phyloP scores from a whole-genome alignment of 2,329 filamentous ascomycete species.

The Waltergamsia citrina region DNA sequence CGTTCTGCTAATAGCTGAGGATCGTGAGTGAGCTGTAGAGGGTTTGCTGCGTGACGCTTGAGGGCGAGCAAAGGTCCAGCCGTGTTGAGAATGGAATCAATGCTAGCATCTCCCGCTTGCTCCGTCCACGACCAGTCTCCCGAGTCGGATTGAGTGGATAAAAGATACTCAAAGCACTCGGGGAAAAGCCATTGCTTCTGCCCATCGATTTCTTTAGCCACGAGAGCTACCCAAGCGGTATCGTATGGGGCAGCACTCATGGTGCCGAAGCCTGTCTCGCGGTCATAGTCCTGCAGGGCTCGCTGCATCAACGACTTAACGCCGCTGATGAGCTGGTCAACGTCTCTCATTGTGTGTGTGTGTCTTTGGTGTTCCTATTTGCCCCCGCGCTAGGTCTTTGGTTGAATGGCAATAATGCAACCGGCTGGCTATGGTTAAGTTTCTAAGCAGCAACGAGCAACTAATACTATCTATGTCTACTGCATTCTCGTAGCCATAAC shows the following conservation, averaged over 20 bases:
- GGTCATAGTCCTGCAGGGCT: constrained; percentile 1
- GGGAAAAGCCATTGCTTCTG: constrained; percentile 7
- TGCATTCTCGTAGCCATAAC: no score
- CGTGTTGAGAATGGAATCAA: constrained; percentile 10
- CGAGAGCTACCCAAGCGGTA: constrained; percentile 9
- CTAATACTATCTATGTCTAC: no score
- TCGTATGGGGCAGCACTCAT: constrained; percentile 7
- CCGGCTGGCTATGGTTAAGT: no score
- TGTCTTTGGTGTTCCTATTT: neutral
- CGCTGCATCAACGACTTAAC: constrained; percentile 4
- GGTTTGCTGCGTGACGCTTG: constrained; percentile 3
- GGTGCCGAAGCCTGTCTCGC: constrained; percentile 2
- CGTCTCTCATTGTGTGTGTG: neutral
- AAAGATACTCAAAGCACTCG: constrained; percentile 7
- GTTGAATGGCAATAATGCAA: no score
- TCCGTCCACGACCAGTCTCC: constrained; percentile 5
- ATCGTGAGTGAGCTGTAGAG: constrained; percentile 2
- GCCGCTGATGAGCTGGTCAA: constrained; percentile 1
- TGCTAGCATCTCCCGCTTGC: neutral
- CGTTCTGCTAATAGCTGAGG: neutral
- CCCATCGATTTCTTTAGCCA: constrained; percentile 3
- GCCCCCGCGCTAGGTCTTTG: neutral
- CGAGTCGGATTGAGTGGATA: constrained; percentile 4
- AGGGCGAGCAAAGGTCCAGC: constrained; percentile 7
- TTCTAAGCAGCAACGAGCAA: no score